These are phyloP conservation scores for Hymenotorrendiella dingleyae DNA, from an alignment of 2,329 filamentous ascomycete genomes.

Conservation along the genomic window DNA sequence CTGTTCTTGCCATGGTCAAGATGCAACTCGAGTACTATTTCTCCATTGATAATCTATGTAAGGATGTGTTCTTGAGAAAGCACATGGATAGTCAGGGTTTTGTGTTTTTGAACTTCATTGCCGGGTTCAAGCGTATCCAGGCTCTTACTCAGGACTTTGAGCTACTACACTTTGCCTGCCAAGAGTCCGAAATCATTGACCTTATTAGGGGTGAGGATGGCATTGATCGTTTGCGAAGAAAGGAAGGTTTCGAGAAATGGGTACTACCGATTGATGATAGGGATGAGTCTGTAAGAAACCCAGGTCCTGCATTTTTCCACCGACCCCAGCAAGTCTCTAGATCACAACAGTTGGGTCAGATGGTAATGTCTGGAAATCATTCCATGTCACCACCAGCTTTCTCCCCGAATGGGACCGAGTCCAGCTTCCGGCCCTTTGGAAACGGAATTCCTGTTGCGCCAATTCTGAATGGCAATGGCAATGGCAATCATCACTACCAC, in stretches of 20 bases:
- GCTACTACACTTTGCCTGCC: conserved; percentile 68
- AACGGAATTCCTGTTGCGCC: conserved; percentile 17
- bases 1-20: conserved; percentile 37
- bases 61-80: conserved; percentile 80
- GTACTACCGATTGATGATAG: conserved; percentile 67
- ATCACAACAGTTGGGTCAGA: conserved; percentile 22
- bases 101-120: conserved; percentile 72
- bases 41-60: conserved; percentile 90
- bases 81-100: conserved; percentile 96
- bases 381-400: conserved; percentile 25
- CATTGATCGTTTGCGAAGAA: conserved; percentile 69
- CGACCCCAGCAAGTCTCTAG: conserved; percentile 7
- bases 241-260: conserved; percentile 74
- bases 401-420: conserved; percentile 29
- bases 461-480: conserved; percentile 35
- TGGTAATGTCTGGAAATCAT: conserved; percentile 24
- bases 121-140: conserved; percentile 81
- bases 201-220: conserved; percentile 70
- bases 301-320: conserved; percentile 50
- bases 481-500: conserved; percentile 36
- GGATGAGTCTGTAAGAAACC: conserved; percentile 65
- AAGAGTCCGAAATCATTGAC: conserved; percentile 67
- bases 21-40: conserved; percentile 84
- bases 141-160: conserved; percentile 65
- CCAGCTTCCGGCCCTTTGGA: conserved; percentile 19